Conservation (phyloP, 2,329 filamentous ascomycete genomes). For the Dactylonectria macrodidyma region DNA sequence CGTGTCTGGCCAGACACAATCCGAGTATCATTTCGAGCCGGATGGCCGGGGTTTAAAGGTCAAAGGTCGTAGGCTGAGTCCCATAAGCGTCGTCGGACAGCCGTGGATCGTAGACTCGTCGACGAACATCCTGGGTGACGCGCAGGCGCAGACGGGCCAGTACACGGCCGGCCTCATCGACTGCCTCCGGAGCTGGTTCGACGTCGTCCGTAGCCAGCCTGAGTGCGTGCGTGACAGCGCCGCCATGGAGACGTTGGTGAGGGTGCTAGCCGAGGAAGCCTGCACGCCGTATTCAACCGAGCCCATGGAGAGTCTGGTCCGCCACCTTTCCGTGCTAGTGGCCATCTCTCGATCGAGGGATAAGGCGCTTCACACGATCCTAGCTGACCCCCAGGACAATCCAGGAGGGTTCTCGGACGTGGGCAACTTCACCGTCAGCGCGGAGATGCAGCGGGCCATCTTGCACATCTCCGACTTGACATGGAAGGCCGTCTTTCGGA, state of each 20-base stretch:
- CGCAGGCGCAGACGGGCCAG: background rate
- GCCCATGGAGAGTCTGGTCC: background rate
- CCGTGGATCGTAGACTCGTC: background rate
- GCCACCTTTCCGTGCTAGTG: background rate
- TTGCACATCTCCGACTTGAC: background rate
- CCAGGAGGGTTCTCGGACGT: background rate
- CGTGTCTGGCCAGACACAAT: background rate
- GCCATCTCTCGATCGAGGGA: background rate
- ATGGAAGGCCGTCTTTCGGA: background rate
- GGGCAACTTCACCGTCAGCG: background rate
- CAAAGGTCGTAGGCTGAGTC: background rate
- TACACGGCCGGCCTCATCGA: background rate
- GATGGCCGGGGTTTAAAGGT: background rate
- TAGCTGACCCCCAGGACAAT: background rate
- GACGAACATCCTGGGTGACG: background rate
- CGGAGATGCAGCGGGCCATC: background rate
- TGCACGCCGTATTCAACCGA: background rate
- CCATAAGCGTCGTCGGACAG: background rate
- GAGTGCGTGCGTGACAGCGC: background rate
- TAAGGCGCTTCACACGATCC: background rate
- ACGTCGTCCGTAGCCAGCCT: background rate
- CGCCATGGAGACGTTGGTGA: background rate
- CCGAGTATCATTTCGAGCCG: background rate
- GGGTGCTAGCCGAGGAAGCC: background rate
- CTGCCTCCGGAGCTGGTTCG: background rate